Percentiles rank a stretch among this genome's conserved stretches.
Evolutionary conservation across 2,329 filamentous ascomycete species (phyloP).

Genomic region (Macrophomina phaseolina): DNA sequence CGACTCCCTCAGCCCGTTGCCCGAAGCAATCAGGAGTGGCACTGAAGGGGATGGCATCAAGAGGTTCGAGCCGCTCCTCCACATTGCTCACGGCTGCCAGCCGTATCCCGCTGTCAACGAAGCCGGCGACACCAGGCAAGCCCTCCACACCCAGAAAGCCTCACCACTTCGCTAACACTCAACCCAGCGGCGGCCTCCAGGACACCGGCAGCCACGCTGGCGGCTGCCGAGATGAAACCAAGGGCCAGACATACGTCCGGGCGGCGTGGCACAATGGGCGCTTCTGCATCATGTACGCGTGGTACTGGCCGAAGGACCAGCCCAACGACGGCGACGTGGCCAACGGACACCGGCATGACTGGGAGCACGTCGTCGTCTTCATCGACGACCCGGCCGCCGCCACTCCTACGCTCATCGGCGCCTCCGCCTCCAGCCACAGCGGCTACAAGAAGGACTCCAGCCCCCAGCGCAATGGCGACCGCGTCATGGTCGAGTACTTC

Average conservation of each 20-base stretch:
- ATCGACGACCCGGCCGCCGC: constrained; percentile 34
- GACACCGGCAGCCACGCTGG: constrained; percentile 39
- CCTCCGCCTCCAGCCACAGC: constrained; percentile 48
- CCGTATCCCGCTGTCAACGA: constrained; percentile 33
- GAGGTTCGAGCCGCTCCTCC: constrained; percentile 33
- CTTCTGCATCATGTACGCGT: constrained; percentile 51
- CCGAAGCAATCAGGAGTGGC: constrained; percentile 57
- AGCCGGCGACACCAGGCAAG: constrained; percentile 28
- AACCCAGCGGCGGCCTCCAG: constrained; percentile 43
- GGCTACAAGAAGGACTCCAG: constrained; percentile 38
- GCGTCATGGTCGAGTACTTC: constrained; percentile 43
- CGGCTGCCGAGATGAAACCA: constrained; percentile 41
- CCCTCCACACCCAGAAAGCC: background rate
- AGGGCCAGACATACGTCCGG: constrained; percentile 50
- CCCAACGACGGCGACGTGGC: constrained; percentile 39
- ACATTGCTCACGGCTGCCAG: constrained; percentile 36
- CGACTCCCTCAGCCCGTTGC: constrained; percentile 28
- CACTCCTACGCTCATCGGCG: constrained; percentile 42
- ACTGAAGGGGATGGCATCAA: constrained; percentile 29
- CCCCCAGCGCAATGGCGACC: constrained; percentile 32
- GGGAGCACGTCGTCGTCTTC: constrained; percentile 46
- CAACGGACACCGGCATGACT: constrained; percentile 50
- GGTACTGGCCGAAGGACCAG: constrained; percentile 57
- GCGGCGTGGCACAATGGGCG: constrained; percentile 36
- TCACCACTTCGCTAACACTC: background rate